Evolutionary conservation across 108 stramenopile genomes (phyloP), one percentile per base, ranked within the genome.

Genomic region (Nitzschia palea): DNA sequence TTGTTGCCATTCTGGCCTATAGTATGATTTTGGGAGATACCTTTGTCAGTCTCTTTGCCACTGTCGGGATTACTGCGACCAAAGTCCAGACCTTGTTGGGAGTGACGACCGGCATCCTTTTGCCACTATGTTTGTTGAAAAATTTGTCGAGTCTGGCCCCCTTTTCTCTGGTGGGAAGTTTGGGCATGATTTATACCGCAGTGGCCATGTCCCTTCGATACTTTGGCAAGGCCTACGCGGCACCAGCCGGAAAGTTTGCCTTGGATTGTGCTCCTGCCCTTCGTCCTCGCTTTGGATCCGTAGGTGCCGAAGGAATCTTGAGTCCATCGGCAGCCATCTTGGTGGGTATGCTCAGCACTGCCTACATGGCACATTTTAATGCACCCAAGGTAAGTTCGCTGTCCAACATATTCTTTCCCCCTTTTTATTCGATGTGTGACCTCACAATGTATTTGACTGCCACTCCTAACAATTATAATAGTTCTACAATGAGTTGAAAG

Each of bases 11-110:
- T 73, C 35, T 97, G 43, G 86, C 92, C 6, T 98, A 97, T 72
- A 86, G 86, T 53, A 94, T 98, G 86, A 98, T 98, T 83, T 86
- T 98, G 44, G 98, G 94, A 30, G 97, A 97, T 70, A 92, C 90
- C 14, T 82, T 88, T 63, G 76, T 76, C n/a, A 73, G 78, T 42
- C 72, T 97, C n/a, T 72, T 89, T 31, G 54, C 80, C 25, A 87
- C 83, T 9, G 78, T 77, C 62, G 94, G 90, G n/a, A 71, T 94
- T 62, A 64, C 70, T 25, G 67, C 81, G 2, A 78, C 86, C 26
- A 79, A 90, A 9, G 82, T 82, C 30, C 78, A 74, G 44, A 69
- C 77, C 17, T 68, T 90, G 47, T 58, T 92, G 25, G 80, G 89
- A 31, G 58, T 96, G 22, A 95, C 96, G 2, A 56, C 70, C n/a